phyloP scores from a whole-genome alignment of 176 grass and related monocot species.

The Oryza glaberrima region DNA sequence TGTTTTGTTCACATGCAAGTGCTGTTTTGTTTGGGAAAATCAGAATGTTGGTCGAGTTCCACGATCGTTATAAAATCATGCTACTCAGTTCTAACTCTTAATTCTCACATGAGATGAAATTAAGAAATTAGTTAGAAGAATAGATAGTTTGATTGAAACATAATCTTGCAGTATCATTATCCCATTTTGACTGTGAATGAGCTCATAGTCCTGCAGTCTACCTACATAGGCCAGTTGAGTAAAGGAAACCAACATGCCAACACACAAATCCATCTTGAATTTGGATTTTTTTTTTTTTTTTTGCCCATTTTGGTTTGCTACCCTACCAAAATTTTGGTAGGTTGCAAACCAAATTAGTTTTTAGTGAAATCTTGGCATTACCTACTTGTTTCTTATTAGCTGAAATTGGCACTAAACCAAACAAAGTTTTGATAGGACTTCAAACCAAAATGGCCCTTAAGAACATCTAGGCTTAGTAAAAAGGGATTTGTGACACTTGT shows the following conservation, averaged over 20 bases:
- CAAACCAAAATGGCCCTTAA: too few species aligned
- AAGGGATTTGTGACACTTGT: neutral
- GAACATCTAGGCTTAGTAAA: neutral
- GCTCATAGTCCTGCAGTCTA: neutral
- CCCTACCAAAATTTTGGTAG: too few species aligned
- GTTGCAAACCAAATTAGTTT: too few species aligned
- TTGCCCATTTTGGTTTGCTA: too few species aligned
- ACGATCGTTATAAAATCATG: constrained; percentile 7
- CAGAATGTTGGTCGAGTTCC: neutral
- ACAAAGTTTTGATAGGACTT: too few species aligned
- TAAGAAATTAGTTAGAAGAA: neutral
- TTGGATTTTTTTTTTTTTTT: neutral
- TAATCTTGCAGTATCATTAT: neutral
- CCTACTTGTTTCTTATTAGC: too few species aligned
- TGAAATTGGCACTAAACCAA: too few species aligned
- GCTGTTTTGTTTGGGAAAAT: neutral
- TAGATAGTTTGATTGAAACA: neutral
- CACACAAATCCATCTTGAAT: neutral
- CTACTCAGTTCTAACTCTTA: constrained; percentile 15
- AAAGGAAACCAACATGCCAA: too few species aligned
- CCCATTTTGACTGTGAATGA: neutral
- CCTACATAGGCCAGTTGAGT: neutral
- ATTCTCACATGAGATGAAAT: constrained; percentile 6
- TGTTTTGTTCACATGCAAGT: constrained; percentile 13
- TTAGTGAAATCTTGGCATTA: too few species aligned